Conservation (phyloP, 257 asterid species). For the Henckelia pumila region DNA sequence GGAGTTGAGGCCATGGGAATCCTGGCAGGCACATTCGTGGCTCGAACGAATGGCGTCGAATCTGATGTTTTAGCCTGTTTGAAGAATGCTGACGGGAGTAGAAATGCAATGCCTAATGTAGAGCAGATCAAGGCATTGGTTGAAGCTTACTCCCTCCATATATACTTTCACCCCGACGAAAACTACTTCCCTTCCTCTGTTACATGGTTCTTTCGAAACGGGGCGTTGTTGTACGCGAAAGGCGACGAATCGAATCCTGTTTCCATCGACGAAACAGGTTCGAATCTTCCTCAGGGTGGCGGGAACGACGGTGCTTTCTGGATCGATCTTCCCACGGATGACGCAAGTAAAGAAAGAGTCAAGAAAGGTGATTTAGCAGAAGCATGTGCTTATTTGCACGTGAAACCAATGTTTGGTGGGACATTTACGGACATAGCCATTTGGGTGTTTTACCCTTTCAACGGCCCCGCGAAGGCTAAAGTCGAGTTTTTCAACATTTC, state of each 20-base stretch:
- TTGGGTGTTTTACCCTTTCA: slow-evolving; percentile 83
- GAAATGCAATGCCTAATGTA: slow-evolving; percentile 52
- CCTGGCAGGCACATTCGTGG: slow-evolving; percentile 51
- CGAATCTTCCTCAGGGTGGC: slow-evolving; percentile 78
- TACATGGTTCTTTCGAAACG: slow-evolving; percentile 68
- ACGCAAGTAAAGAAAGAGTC: slow-evolving; percentile 42
- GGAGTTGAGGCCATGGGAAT: slow-evolving; percentile 52
- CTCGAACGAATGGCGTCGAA: slow-evolving; percentile 30
- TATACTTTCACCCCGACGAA: slow-evolving; percentile 75
- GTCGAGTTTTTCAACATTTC: slow-evolving; percentile 48
- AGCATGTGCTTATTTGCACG: slow-evolving; percentile 48
- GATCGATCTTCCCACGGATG: slow-evolving; percentile 64
- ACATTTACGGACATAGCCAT: slow-evolving; percentile 59
- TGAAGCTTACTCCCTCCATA: slow-evolving; percentile 48
- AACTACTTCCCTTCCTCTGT: slow-evolving; percentile 66
- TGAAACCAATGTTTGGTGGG: slow-evolving; percentile 72
- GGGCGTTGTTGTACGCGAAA: slow-evolving; percentile 57
- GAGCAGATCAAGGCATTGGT: slow-evolving; percentile 53
- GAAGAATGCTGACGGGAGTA: slow-evolving; percentile 37
- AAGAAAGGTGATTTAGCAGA: slow-evolving; percentile 50
- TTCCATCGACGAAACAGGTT: slow-evolving; percentile 40
- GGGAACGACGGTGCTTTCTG: slow-evolving; percentile 64
- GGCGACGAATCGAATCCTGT: slow-evolving; percentile 60
- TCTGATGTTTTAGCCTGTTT: slow-evolving; percentile 37
- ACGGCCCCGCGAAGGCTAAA: slow-evolving; percentile 72